Evolutionary conservation across 2,329 filamentous ascomycete species (phyloP), one percentile per base, ranked within the genome.

Genomic region (Penicillium hesseltinei): DNA sequence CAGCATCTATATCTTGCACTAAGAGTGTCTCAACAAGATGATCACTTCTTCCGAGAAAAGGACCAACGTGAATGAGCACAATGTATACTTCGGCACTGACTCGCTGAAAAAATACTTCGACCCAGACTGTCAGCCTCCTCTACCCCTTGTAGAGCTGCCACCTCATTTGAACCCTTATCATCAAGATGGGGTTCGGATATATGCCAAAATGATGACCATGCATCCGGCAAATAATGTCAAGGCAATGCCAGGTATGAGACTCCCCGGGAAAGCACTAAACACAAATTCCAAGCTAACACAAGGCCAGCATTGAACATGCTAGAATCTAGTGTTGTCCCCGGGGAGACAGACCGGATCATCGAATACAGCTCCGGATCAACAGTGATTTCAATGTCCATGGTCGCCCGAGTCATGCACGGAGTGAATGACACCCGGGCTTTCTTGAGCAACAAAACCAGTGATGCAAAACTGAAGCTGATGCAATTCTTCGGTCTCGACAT

Each of bases 141-240:
- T 87, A 9, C 85, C 85, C 1, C 75, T 88, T 2, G 82, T 88
- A 5, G 85, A 88, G 71, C 72, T 88, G 3, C 84, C 84, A 0
- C 75, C 77, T 17, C 72, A 71, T 11, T 73, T 88, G 35, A 88
- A 88, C 57, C 84, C 84, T 2, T 83, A 80, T 60, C 75, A 79
- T 21, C 61, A 78, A 27, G 79, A 87, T 80, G 82, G 82, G 4
- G 81, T 88, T 5, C 79, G 83, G 11, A 85, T 88, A 51, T 87
- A 85, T 61, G 84, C 85, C 38, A 87, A 88, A 72, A 84, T 88
- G 82, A 82, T 88, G 80, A 84, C 82, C 2, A 82, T 82, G 76
- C 82, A 84, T 63, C 84, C 85, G 0, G 82, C 84, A 4, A 83
- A 88, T 59, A 88, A 88, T 47, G 85, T 88, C 62, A 88, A 88